Evolutionary conservation across 768 basidiomycete species (phyloP).

Genomic region (Psilocybe azurescens): DNA sequence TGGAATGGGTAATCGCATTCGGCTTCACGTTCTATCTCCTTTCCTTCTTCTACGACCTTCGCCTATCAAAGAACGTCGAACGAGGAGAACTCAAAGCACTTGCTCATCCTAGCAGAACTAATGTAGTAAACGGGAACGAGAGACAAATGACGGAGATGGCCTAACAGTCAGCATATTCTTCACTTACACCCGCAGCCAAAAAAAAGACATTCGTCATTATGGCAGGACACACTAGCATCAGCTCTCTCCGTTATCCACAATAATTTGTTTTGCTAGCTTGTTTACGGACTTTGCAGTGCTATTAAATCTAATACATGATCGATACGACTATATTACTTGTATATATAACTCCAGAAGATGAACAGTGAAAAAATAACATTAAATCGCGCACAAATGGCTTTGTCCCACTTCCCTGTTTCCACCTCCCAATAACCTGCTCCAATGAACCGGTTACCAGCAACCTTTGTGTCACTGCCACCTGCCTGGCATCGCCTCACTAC

Average conservation of each 20-base stretch:
- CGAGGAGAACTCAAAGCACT: slow-evolving; percentile 48
- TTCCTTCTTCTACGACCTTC: slow-evolving; percentile 76
- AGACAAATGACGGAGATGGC: background rate
- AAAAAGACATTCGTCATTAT: background rate
- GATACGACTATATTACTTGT: background rate
- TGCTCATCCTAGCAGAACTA: slow-evolving; percentile 2
- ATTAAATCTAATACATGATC: background rate
- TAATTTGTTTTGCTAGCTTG: background rate
- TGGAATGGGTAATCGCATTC: slow-evolving; percentile 79
- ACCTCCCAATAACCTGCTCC: background rate
- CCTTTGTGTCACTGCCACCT: slow-evolving; percentile 17
- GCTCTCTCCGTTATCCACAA: background rate
- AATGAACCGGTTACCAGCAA: background rate
- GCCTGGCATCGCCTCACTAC: slow-evolving; percentile 24
- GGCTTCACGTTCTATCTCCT: slow-evolving; percentile 76
- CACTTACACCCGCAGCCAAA: background rate
- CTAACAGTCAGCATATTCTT: background rate
- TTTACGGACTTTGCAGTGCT: background rate
- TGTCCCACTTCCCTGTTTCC: background rate
- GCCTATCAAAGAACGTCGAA: slow-evolving; percentile 57
- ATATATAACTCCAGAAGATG: background rate
- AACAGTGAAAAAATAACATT: background rate
- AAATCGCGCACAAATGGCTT: background rate
- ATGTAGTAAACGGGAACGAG: background rate
- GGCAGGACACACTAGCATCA: background rate